Conservation (phyloP, 306 rosid species). For the Trifolium fragiferum region DNA sequence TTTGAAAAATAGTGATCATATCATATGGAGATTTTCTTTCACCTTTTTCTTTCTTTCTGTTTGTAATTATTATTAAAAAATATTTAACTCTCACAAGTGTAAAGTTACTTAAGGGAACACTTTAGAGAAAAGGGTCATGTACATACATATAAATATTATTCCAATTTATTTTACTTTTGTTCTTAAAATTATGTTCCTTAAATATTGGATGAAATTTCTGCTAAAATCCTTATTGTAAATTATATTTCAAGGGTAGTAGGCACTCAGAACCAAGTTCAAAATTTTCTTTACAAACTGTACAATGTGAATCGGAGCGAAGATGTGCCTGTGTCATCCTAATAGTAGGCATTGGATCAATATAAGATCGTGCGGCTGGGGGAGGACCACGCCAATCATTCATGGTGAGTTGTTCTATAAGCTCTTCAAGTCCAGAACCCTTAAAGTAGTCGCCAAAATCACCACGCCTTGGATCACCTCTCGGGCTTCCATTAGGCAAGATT, state of each 20-base stretch:
- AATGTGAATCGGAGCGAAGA: constrained; percentile 68
- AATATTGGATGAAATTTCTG: not conserved
- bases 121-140: constrained; percentile 3
- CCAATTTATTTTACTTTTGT: constrained; percentile 17
- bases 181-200: constrained; percentile 15
- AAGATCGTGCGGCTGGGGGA: constrained; percentile 70
- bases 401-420: constrained; percentile 65
- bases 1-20: constrained; percentile 28
- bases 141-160: constrained; percentile 14
- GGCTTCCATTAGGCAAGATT: constrained; percentile 44
- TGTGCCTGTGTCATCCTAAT: constrained; percentile 62
- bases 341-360: constrained; percentile 79
- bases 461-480: constrained; percentile 55
- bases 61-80: not conserved
- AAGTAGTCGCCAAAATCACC: constrained; percentile 54
- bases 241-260: constrained; percentile 10
- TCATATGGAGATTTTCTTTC: constrained; percentile 6
- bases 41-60: not conserved
- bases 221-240: not conserved
- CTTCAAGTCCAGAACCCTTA: constrained; percentile 66
- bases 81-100: not conserved
- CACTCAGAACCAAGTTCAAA: constrained; percentile 74
- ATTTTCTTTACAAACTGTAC: constrained; percentile 76
- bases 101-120: constrained; percentile 3
- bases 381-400: constrained; percentile 67